Conservation (phyloP, 2,329 filamentous ascomycete genomes). For the Calonectria montana region DNA sequence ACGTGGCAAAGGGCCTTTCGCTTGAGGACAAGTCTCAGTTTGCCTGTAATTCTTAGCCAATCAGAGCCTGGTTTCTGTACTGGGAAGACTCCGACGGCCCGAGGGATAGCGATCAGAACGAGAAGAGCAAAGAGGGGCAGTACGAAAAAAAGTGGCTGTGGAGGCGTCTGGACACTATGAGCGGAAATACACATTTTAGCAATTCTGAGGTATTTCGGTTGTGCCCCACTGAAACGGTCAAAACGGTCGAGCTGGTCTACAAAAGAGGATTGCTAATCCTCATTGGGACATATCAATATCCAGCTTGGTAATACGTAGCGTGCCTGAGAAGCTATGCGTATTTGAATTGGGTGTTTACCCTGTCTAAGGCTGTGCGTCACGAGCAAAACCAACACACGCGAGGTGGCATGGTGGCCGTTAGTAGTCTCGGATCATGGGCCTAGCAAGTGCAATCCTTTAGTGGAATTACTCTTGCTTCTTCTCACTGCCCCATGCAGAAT, state of each 20-base stretch:
- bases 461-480: not conserved
- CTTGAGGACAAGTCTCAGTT: not conserved
- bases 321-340: not conserved
- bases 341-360: not conserved
- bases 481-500: not conserved
- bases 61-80: not conserved
- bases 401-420: not conserved
- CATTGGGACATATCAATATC: not conserved
- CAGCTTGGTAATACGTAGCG: not conserved
- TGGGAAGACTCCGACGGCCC: not conserved
- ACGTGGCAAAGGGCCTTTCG: not conserved
- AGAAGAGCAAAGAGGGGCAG: not conserved
- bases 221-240: not conserved
- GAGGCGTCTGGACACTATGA: not conserved
- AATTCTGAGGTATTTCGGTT: not conserved
- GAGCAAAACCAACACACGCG: not conserved
- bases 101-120: not conserved
- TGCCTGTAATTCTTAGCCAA: not conserved
- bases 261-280: not conserved
- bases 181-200: not conserved
- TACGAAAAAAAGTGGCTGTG: not conserved
- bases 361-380: not conserved
- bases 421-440: not conserved
- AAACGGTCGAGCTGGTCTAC: not conserved
- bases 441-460: not conserved